A percentile compares a stretch with the other conserved stretches of the same genome.
phyloP scores from a whole-genome alignment of 805 yeast genomes.

The Nadsonia fulvescens region DNA sequence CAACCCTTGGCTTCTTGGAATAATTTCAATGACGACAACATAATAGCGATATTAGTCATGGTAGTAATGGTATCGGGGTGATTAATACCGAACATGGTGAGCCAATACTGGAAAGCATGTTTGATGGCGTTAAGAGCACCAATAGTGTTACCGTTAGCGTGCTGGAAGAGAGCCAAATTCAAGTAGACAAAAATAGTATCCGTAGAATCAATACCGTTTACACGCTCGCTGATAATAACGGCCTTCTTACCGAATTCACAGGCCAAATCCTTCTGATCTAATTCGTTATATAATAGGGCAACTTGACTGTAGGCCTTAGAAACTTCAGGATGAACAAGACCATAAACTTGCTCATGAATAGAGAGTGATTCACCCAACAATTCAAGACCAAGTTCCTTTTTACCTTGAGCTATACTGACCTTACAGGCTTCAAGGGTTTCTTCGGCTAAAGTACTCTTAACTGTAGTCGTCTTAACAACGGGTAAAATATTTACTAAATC shows the following conservation, averaged over 20 bases:
- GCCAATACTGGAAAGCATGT: conserved; percentile 43
- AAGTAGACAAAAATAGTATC: conserved; percentile 55
- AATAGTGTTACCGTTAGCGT: conserved; percentile 34
- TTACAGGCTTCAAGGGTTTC: conserved; percentile 35
- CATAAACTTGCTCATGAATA: conserved; percentile 69
- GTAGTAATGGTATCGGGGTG: conserved; percentile 61
- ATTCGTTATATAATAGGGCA: conserved; percentile 48
- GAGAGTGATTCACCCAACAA: conserved; percentile 53
- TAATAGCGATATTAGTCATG: conserved; percentile 39
- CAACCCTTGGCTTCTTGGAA: conserved; percentile 31
- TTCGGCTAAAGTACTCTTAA: conserved; percentile 48
- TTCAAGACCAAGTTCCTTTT: conserved; percentile 35
- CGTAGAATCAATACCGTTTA: conserved; percentile 61
- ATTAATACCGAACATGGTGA: conserved; percentile 33
- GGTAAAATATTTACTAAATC: conserved; percentile 63
- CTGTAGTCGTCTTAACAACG: conserved; percentile 51
- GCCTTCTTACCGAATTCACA: conserved; percentile 49
- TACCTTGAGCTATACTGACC: conserved; percentile 13
- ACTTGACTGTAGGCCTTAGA: conserved; percentile 49
- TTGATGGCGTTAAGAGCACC: conserved; percentile 46
- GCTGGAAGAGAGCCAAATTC: conserved; percentile 60
- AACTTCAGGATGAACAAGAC: conserved; percentile 61
- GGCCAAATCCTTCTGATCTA: conserved; percentile 40
- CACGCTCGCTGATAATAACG: conserved; percentile 58
- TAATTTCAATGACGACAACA: conserved; percentile 36